Evolutionary conservation across 495 filamentous ascomycete genomes (phyloP).

Genomic region (Penicillium antarcticum): DNA sequence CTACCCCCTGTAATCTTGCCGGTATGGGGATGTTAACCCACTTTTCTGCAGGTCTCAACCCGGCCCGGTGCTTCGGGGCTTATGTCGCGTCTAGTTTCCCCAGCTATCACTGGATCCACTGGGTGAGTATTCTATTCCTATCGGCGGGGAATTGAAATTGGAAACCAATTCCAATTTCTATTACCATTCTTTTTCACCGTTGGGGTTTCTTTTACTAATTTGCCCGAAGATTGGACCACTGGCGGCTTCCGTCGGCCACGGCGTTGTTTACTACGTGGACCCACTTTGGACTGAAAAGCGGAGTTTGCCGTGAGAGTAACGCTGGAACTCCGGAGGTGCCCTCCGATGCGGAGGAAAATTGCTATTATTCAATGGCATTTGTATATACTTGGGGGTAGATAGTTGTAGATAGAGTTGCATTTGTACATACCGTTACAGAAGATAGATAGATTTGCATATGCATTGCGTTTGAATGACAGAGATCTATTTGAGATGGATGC

Average conservation of each 20-base stretch:
- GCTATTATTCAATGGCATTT: neutral
- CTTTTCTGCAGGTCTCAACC: conserved; percentile 27
- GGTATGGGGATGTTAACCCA: conserved; percentile 1
- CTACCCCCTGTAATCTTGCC: too few relatives aligned
- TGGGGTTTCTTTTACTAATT: conserved; percentile 6
- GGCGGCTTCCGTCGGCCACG: conserved; percentile 24
- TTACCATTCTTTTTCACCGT: neutral
- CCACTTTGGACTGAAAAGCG: conserved; percentile 25
- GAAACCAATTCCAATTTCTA: too few relatives aligned
- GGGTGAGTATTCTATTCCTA: conserved; percentile 17
- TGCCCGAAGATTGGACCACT: conserved; percentile 25
- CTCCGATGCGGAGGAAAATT: neutral
- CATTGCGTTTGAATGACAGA: conserved; percentile 7
- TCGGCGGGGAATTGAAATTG: too few relatives aligned
- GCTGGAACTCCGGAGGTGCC: conserved; percentile 8
- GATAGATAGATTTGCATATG: neutral
- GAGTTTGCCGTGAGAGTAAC: conserved; percentile 14
- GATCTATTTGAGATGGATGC: too few relatives aligned
- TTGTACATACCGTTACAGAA: neutral
- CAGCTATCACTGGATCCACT: conserved; percentile 36
- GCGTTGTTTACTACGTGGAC: conserved; percentile 27
- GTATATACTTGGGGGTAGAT: neutral
- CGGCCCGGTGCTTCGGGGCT: conserved; percentile 31
- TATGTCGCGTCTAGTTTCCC: conserved; percentile 30
- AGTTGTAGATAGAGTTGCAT: neutral